Conservation (phyloP, 2,329 filamentous ascomycete species). For the Pseudocercospora eumusae region DNA sequence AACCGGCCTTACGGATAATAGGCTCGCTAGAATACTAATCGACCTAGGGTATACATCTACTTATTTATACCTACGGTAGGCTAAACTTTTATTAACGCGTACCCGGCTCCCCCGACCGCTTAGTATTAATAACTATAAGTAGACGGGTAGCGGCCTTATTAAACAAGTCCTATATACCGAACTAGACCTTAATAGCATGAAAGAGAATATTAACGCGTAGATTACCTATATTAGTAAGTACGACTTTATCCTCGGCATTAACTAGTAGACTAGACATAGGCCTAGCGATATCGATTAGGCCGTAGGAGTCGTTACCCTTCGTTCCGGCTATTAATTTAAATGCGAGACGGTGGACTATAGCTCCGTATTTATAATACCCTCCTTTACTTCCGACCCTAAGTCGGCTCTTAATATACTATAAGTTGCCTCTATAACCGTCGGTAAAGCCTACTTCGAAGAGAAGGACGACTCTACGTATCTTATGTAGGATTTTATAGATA, state of each 20-base stretch:
- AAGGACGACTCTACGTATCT: too few relatives aligned
- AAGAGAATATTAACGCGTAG: not conserved
- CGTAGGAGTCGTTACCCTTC: not conserved
- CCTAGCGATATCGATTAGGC: too few relatives aligned
- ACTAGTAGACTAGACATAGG: not conserved
- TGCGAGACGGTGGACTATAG: not conserved
- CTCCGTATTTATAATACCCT: too few relatives aligned
- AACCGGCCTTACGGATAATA: not conserved
- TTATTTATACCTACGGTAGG: too few relatives aligned
- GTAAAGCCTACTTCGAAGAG: too few relatives aligned
- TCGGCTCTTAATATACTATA: too few relatives aligned
- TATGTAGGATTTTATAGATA: too few relatives aligned
- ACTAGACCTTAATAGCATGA: not conserved
- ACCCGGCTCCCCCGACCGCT: not conserved
- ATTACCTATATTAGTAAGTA: conserved; percentile 1
- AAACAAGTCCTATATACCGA: not conserved
- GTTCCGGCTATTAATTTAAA: not conserved
- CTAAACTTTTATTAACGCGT: not conserved
- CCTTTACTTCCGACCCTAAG: too few relatives aligned
- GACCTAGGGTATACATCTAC: too few relatives aligned
- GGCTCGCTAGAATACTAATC: not conserved
- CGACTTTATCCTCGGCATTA: not conserved
- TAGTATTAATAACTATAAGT: too few relatives aligned
- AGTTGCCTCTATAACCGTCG: too few relatives aligned
- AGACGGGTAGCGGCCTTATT: not conserved